Evolutionary conservation across 805 yeast genomes (phyloP).

Genomic region (Pichia manshurica): DNA sequence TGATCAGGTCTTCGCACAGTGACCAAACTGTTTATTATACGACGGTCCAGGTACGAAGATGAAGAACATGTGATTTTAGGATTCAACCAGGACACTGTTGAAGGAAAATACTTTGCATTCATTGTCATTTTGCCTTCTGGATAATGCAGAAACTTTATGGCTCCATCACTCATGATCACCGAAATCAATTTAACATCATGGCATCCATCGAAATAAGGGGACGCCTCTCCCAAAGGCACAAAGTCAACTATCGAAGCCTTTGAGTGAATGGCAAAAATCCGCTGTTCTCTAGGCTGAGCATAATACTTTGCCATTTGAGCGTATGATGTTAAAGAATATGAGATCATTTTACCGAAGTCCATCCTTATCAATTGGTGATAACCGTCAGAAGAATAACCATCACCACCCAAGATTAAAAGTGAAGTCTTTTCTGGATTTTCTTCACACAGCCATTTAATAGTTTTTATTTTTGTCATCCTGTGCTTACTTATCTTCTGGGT

Average conservation of each 20-base stretch:
- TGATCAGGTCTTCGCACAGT: conserved; percentile 39
- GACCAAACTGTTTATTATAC: conserved; percentile 26
- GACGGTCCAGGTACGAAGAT: conserved; percentile 38
- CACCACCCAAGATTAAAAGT: conserved; percentile 65
- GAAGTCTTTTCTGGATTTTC: conserved; percentile 77
- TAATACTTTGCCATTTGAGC: conserved; percentile 77
- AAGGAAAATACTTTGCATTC: conserved; percentile 65
- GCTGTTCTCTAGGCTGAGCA: conserved; percentile 50
- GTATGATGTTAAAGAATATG: conserved; percentile 75
- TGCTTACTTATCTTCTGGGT: conserved; percentile 16
- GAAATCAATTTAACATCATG: conserved; percentile 69
- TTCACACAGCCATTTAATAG: conserved; percentile 73
- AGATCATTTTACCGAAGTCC: conserved; percentile 76
- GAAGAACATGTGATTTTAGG: conserved; percentile 59
- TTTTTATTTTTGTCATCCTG: conserved; percentile 39
- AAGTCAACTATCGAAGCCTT: conserved; percentile 40
- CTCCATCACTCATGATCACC: conserved; percentile 56
- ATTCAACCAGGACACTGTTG: conserved; percentile 70
- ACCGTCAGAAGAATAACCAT: conserved; percentile 38
- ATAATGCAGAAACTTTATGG: conserved; percentile 53
- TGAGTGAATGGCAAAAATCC: conserved; percentile 49
- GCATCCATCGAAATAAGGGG: conserved; percentile 76
- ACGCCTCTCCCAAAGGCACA: conserved; percentile 49
- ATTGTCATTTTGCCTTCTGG: conserved; percentile 50
- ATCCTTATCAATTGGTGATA: conserved; percentile 46